Percentiles rank a stretch among this genome's conserved stretches.
Evolutionary conservation across 2,329 filamentous ascomycete genomes (phyloP).

Genomic region (Zymoseptoria tritici): DNA sequence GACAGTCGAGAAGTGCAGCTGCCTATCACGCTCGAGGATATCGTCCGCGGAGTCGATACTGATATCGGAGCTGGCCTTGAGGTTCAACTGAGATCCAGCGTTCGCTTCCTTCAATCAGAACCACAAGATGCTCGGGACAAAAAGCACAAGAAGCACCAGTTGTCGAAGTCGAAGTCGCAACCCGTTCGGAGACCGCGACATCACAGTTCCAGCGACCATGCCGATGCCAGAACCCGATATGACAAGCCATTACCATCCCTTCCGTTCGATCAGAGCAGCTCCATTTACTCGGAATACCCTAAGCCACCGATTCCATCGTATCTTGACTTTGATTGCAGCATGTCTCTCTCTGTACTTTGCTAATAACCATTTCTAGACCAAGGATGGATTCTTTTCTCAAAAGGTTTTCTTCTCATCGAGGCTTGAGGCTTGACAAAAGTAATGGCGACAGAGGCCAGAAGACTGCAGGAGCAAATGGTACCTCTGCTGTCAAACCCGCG

Average conservation of each 20-base stretch:
- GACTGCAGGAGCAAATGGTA: not conserved
- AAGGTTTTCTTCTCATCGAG: not conserved
- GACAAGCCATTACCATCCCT: not conserved
- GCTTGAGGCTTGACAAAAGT: constrained; percentile 1
- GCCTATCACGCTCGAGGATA: too few relatives aligned
- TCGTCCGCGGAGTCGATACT: too few relatives aligned
- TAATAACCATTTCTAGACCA: not conserved
- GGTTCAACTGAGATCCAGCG: not conserved
- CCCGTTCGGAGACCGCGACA: not conserved
- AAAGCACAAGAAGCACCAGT: not conserved
- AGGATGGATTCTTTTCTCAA: not conserved
- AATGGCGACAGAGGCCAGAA: not conserved
- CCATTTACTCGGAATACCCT: not conserved
- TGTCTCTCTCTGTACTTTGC: not conserved
- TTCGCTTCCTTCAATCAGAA: not conserved
- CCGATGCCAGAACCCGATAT: not conserved
- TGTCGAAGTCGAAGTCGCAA: not conserved
- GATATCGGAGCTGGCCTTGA: not conserved
- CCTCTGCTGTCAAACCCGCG: constrained; percentile 1
- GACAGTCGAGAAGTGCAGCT: not conserved
- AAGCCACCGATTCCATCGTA: not conserved
- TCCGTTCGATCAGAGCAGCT: not conserved
- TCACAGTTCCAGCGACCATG: not conserved
- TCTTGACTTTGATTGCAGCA: not conserved
- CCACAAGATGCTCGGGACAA: not conserved